Percentiles rank a stretch among this genome's conserved stretches.
These are phyloP conservation scores for Candida sithepensis DNA, from an alignment of 805 yeast species.

Conservation along the genomic window DNA sequence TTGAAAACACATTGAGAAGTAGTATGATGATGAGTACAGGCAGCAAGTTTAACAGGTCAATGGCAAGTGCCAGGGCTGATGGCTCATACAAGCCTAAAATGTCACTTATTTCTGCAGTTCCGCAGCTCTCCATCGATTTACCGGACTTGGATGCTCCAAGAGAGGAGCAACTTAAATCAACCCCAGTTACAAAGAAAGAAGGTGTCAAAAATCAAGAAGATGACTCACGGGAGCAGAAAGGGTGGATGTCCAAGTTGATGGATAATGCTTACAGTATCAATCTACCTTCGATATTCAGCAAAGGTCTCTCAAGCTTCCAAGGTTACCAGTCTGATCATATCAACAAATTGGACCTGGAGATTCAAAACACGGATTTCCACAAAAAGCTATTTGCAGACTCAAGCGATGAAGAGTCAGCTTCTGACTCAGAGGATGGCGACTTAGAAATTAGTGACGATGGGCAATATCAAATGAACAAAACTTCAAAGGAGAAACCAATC, in stretches of 20 bases:
- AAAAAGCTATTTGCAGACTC: slow-evolving; percentile 27
- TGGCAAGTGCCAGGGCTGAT: background rate
- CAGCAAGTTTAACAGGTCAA: background rate
- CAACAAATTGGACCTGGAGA: slow-evolving; percentile 13
- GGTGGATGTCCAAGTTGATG: slow-evolving; percentile 19
- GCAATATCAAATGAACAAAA: background rate
- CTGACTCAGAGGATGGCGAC: slow-evolving; percentile 12
- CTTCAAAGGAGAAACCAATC: background rate
- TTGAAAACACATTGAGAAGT: slow-evolving; percentile 21
- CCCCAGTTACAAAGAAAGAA: background rate
- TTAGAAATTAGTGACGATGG: slow-evolving; percentile 1
- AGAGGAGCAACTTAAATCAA: too few species aligned
- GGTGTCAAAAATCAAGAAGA: background rate
- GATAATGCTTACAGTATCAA: slow-evolving; percentile 16
- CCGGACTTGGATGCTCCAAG: slow-evolving; percentile 13
- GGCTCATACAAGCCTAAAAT: slow-evolving; percentile 6
- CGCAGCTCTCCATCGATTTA: slow-evolving; percentile 11
- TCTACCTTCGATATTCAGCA: slow-evolving; percentile 19
- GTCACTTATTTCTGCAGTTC: slow-evolving; percentile 11
- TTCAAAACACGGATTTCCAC: slow-evolving; percentile 7
- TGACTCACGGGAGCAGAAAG: slow-evolving; percentile 6
- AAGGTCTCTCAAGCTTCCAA: slow-evolving; percentile 3
- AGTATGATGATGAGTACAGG: slow-evolving; percentile 3
- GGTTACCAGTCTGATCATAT: background rate
- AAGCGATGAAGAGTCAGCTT: slow-evolving; percentile 24